These are phyloP conservation scores for Cutaneotrichosporon sp. DNA, from an alignment of 1,284 basidiomycete genomes.

Conservation along the genomic window DNA sequence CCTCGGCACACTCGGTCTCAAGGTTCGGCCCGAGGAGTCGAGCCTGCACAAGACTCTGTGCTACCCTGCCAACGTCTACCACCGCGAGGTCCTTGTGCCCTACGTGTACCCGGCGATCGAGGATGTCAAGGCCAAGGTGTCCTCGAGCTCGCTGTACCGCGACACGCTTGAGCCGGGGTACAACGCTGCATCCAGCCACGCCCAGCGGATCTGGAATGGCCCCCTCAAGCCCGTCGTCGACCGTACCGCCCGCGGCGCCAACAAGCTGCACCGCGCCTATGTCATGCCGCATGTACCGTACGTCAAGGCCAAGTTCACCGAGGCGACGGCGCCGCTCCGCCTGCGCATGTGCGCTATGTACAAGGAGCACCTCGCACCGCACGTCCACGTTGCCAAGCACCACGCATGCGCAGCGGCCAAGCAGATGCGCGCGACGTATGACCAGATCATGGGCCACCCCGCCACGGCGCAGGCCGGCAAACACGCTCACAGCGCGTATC, in stretches of 20 bases:
- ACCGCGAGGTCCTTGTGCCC: slow-evolving; percentile 32
- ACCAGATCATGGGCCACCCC: slow-evolving; percentile 30
- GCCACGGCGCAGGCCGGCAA: slow-evolving; percentile 25
- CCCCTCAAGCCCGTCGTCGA: slow-evolving; percentile 37
- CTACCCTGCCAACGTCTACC: slow-evolving; percentile 43
- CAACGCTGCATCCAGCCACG: slow-evolving; percentile 5
- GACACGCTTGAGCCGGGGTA: slow-evolving; percentile 28
- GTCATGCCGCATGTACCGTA: slow-evolving; percentile 41
- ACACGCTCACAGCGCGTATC: slow-evolving; percentile 27
- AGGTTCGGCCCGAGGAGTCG: slow-evolving; percentile 10
- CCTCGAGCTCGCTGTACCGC: slow-evolving; percentile 26
- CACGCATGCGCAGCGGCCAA: slow-evolving; percentile 21
- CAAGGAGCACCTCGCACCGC: slow-evolving; percentile 23
- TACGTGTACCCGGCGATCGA: slow-evolving; percentile 34
- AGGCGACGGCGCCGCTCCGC: slow-evolving; percentile 33
- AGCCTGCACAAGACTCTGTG: slow-evolving; percentile 35
- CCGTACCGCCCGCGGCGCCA: slow-evolving; percentile 24
- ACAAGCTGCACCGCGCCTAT: slow-evolving; percentile 36
- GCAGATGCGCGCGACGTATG: slow-evolving; percentile 20
- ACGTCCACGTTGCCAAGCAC: slow-evolving; percentile 23
- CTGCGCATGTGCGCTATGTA: slow-evolving; percentile 24
- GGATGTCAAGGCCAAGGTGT: slow-evolving; percentile 21
- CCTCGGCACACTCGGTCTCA: slow-evolving; percentile 31
- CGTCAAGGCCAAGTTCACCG: slow-evolving; percentile 25
- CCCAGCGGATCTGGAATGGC: slow-evolving; percentile 27